Evolutionary conservation across 129 eudicot genomes (phyloP), one percentile per base, ranked within the genome.

Genomic region (Centaurea solstitialis): DNA sequence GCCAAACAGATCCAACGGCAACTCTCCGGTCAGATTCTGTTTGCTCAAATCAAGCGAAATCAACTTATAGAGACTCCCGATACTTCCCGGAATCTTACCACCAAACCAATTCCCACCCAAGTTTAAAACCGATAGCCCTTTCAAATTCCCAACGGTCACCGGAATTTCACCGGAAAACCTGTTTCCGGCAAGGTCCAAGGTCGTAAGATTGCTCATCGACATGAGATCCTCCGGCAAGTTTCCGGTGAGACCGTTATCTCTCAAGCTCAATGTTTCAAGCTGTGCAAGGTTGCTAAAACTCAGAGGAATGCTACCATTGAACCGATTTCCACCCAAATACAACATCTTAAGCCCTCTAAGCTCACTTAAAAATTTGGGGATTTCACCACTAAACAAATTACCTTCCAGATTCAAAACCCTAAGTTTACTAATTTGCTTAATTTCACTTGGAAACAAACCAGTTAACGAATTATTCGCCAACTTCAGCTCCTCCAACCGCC

Each of bases 1-100:
- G 30, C 98, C 93, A 12, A 84, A 82, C 15, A 94, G 87, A 81
- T 94, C 97, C 80, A 78, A 78, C 3, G 98, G 98, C 75, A 94
- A 84, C 79, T 84, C 90, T 10, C 98, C 98, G 2, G 92, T 82
- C 1, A 94, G 72, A 74, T 86, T 82, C 88, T 91, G 98, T 59
- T 68, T 86, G 57, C 98, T 92, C 82, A 94, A 90, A 88, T 94
- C 97, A 79, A 94, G 87, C 30, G 89, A 79, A 6, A 85, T 85
- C 26, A 94, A 67, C 90, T 88, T 90, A 41, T 83, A 83, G 6
- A 94, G 82, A 67, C 81, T 87, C 76, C 91, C 97, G 59, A 94
- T 73, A 38, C 91, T 90, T 23, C 79, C 84, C n/a, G 98, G 97
- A 71, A 93, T 82, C 12, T 81, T 64, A 47, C 98, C 97, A 4